phyloP scores from a whole-genome alignment of 192 early-diverging fungal genomes.

The Backusella macrospora region DNA sequence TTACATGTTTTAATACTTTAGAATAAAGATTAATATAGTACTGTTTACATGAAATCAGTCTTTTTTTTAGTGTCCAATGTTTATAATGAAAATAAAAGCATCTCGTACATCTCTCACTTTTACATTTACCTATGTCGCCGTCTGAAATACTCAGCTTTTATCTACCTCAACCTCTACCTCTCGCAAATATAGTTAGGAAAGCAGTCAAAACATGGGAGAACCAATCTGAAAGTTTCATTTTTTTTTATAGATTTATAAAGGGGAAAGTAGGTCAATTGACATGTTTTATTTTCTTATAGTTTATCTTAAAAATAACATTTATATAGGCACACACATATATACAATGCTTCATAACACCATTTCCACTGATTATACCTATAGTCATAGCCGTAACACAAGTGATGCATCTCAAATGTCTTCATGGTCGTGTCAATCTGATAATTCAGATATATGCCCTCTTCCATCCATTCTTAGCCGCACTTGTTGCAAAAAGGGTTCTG shows the following conservation, averaged over 20 bases:
- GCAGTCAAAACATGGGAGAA: slow-evolving; percentile 9
- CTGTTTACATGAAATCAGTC: too few relatives aligned
- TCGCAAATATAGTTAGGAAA: not conserved
- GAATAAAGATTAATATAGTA: too few relatives aligned
- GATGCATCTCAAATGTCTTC: not conserved
- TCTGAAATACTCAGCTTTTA: not conserved
- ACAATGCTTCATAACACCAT: not conserved
- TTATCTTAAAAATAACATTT: not conserved
- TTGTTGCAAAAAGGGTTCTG: not conserved
- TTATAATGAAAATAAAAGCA: slow-evolving; percentile 1
- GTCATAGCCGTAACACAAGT: slow-evolving; percentile 2
- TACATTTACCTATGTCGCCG: slow-evolving; percentile 2
- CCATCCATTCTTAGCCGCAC: not conserved
- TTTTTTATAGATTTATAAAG: not conserved
- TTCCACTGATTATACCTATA: not conserved
- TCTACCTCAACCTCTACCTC: not conserved
- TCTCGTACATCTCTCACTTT: not conserved
- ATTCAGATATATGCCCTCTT: not conserved
- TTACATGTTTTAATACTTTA: too few relatives aligned
- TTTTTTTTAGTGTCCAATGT: not conserved
- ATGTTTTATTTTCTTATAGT: not conserved
- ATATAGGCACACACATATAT: not conserved
- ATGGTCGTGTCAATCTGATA: slow-evolving; percentile 9
- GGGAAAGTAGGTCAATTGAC: not conserved
- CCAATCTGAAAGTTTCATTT: slow-evolving; percentile 5